phyloP scores from a whole-genome alignment of 1,284 basidiomycete genomes.

The Pseudozyma flocculosa region DNA sequence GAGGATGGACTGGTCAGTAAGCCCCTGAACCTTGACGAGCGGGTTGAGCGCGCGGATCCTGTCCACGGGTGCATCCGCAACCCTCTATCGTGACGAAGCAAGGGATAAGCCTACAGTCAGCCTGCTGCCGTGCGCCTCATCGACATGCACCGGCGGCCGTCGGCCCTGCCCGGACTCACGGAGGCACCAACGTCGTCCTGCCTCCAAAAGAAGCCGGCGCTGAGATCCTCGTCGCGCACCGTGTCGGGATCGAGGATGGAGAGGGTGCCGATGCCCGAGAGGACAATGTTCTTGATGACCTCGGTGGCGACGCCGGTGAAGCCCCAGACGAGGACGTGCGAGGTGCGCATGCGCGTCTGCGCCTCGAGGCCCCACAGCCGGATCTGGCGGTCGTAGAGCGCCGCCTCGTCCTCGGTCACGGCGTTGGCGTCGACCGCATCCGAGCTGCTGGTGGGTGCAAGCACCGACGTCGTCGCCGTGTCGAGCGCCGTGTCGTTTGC shows the following conservation, averaged over 20 bases:
- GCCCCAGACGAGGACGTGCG: conserved; percentile 80
- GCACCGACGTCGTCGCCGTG: too few species aligned
- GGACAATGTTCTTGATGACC: conserved; percentile 82
- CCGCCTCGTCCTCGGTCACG: conserved; percentile 69
- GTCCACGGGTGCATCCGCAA: conserved; percentile 12
- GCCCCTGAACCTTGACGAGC: conserved; percentile 73
- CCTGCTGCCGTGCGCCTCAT: too few species aligned
- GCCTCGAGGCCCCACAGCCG: conserved; percentile 96
- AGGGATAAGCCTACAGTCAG: too few species aligned
- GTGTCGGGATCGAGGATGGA: conserved; percentile 62
- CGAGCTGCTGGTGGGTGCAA: too few species aligned
- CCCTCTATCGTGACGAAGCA: background rate
- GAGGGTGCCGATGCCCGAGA: conserved; percentile 65
- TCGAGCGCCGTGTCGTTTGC: too few species aligned
- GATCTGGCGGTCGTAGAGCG: conserved; percentile 94
- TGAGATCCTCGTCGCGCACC: conserved; percentile 71
- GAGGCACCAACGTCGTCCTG: conserved; percentile 77
- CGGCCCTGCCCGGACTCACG: conserved; percentile 20
- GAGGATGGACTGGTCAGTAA: conserved; percentile 14
- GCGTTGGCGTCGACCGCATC: too few species aligned
- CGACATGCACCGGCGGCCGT: too few species aligned
- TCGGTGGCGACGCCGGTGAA: conserved; percentile 89
- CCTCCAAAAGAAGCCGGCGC: conserved; percentile 88
- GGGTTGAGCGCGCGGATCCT: conserved; percentile 88
- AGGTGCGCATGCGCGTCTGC: conserved; percentile 92